Evolutionary conservation across 345 rosid genomes (phyloP).

Genomic region (Aethionema arabicum): DNA sequence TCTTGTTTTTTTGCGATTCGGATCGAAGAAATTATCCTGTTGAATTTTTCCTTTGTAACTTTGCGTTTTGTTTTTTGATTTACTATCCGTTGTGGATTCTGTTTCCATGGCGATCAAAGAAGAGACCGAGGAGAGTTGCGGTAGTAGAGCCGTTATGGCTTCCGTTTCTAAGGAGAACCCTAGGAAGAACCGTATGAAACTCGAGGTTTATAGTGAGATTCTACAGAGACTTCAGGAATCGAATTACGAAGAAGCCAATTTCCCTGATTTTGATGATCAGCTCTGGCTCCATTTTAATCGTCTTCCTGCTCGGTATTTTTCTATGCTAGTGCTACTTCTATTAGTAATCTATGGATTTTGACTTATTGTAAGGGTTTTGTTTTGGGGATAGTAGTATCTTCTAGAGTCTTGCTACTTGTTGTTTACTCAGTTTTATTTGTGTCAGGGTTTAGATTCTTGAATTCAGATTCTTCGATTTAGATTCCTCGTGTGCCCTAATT

Average conservation of each 20-base stretch:
- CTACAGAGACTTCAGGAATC: slow-evolving; percentile 70
- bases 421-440: neutral
- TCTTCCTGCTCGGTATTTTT: slow-evolving; percentile 78
- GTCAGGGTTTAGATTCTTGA: neutral
- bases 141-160: slow-evolving; percentile 70
- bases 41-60: slow-evolving; percentile 34
- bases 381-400: neutral
- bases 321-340: neutral
- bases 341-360: neutral
- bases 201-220: slow-evolving; percentile 81
- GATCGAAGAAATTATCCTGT: slow-evolving; percentile 22
- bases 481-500: neutral
- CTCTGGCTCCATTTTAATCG: slow-evolving; percentile 99
- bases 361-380: neutral
- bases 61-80: neutral
- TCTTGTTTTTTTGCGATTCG: neutral
- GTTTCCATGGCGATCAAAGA: slow-evolving; percentile 69
- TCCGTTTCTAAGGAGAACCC: slow-evolving; percentile 55
- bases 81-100: neutral
- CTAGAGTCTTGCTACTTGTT: neutral
- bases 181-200: slow-evolving; percentile 70
- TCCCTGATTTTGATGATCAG: slow-evolving; percentile 84
- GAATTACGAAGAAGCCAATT: slow-evolving; percentile 64
- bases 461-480: neutral
- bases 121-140: slow-evolving; percentile 86